Evolutionary conservation across 1,139 yeast genomes (phyloP).

Genomic region (Scheffersomyces cryptocercus): DNA sequence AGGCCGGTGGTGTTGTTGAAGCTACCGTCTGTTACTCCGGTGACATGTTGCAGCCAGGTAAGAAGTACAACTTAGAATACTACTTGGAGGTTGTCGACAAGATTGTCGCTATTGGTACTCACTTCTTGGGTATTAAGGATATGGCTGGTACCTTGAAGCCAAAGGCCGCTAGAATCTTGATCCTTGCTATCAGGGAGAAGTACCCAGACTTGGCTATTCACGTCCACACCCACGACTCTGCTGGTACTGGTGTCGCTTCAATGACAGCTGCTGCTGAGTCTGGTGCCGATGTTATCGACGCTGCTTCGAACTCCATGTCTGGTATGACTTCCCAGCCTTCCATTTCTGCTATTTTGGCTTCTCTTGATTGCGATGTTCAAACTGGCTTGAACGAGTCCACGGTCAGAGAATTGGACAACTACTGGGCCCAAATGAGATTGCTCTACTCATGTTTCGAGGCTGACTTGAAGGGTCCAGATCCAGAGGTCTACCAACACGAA

Average conservation of each 20-base stretch:
- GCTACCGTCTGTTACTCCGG: slow-evolving; percentile 99
- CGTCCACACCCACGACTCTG: slow-evolving; percentile 98
- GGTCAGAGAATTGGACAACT: slow-evolving; percentile 82
- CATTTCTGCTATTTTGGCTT: slow-evolving; percentile 86
- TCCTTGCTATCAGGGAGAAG: slow-evolving; percentile 77
- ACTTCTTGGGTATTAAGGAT: slow-evolving; percentile 94
- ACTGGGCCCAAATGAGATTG: slow-evolving; percentile 99
- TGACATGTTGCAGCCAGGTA: slow-evolving; percentile 93
- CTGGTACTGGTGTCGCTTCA: slow-evolving; percentile 98
- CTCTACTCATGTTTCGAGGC: slow-evolving; percentile 97
- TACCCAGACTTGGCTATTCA: slow-evolving; percentile 96
- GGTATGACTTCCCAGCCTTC: slow-evolving; percentile 99
- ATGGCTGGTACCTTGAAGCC: slow-evolving; percentile 99
- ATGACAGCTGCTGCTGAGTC: slow-evolving; percentile 94
- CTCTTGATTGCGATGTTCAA: slow-evolving; percentile 82
- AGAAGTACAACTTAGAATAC: slow-evolving; percentile 92
- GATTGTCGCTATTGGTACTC: slow-evolving; percentile 93
- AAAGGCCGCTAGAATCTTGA: slow-evolving; percentile 79
- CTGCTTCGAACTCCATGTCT: slow-evolving; percentile 95
- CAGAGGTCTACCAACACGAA: slow-evolving; percentile 97
- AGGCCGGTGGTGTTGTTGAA: slow-evolving; percentile 98
- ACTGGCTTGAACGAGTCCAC: slow-evolving; percentile 68
- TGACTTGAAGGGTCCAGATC: slow-evolving; percentile 98
- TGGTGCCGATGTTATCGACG: slow-evolving; percentile 98
- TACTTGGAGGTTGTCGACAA: slow-evolving; percentile 79